Evolutionary conservation across 805 yeast species (phyloP).

Genomic region (Wickerhamomyces mucosus): DNA sequence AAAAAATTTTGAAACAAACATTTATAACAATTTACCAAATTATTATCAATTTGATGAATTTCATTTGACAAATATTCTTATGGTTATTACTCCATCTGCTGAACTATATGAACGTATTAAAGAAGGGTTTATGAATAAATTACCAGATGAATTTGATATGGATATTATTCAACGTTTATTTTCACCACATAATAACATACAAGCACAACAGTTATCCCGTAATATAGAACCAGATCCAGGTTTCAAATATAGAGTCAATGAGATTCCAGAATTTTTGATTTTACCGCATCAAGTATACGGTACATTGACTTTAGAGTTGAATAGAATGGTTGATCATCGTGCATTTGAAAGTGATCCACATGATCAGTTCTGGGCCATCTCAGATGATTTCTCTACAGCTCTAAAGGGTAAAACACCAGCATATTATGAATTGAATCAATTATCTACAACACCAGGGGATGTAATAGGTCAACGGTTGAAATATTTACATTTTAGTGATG

Average conservation of each 20-base stretch:
- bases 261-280: conserved; percentile 22
- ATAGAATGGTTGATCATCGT: conserved; percentile 26
- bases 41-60: conserved; percentile 21
- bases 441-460: conserved; percentile 10
- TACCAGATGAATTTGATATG: conserved; percentile 40
- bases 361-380: conserved; percentile 23
- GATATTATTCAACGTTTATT: conserved; percentile 34
- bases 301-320: conserved; percentile 40
- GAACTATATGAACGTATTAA: conserved; percentile 14
- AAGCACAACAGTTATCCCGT: conserved; percentile 8
- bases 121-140: conserved; percentile 19
- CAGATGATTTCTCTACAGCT: too few species aligned
- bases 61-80: conserved; percentile 34
- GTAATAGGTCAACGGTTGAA: conserved; percentile 23
- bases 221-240: too few species aligned
- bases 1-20: conserved; percentile 14
- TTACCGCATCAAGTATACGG: conserved; percentile 46
- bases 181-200: conserved; percentile 13
- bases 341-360: conserved; percentile 34
- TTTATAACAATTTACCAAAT: conserved; percentile 32
- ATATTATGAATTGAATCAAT: conserved; percentile 11
- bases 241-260: conserved; percentile 7
- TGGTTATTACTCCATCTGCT: conserved; percentile 47
- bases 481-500: conserved; percentile 55
- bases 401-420: conserved; percentile 11